Percentiles rank a stretch among this genome's conserved stretches.
Evolutionary conservation across 352 stramenopile genomes (phyloP).

Genomic region (Phytophthora pseudosyringae): DNA sequence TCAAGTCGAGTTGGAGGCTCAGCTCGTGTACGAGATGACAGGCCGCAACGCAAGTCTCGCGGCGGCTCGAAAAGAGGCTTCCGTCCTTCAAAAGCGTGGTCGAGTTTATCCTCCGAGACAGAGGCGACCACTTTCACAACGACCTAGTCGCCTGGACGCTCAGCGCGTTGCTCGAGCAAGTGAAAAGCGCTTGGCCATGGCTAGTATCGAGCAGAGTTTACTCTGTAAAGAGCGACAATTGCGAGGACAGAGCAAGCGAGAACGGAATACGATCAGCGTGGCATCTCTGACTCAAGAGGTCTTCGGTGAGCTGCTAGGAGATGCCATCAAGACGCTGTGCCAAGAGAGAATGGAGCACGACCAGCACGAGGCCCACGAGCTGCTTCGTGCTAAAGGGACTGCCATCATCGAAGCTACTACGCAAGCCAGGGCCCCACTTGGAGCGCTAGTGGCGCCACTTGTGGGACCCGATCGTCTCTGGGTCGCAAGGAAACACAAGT

Average conservation of each 20-base stretch:
- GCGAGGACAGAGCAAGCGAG: conserved; percentile 23
- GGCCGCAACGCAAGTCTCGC: conserved; percentile 26
- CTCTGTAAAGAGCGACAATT: conserved; percentile 41
- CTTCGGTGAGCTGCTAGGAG: conserved; percentile 29
- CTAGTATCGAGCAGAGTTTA: conserved; percentile 52
- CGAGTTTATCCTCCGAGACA: conserved; percentile 45
- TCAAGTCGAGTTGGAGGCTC: conserved; percentile 45
- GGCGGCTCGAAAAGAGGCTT: conserved; percentile 43
- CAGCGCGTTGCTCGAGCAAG: conserved; percentile 56
- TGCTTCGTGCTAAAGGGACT: conserved; percentile 22
- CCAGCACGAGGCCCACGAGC: conserved; percentile 25
- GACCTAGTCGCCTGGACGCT: conserved; percentile 47
- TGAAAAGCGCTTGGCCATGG: conserved; percentile 76
- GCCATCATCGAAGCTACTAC: conserved; percentile 17
- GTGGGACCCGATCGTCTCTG: conserved; percentile 55
- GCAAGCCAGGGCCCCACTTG: neutral
- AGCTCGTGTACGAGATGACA: conserved; percentile 61
- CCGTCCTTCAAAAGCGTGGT: conserved; percentile 33
- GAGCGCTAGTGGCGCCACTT: conserved; percentile 5
- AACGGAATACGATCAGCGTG: conserved; percentile 39
- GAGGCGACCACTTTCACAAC: conserved; percentile 24
- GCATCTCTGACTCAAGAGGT: conserved; percentile 32
- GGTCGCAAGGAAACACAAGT: conserved; percentile 47
- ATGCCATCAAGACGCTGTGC: conserved; percentile 36
- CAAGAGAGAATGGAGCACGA: conserved; percentile 27